These are phyloP conservation scores for Clavariopsis aquatica DNA, from an alignment of 495 filamentous ascomycete species.

Conservation along the genomic window DNA sequence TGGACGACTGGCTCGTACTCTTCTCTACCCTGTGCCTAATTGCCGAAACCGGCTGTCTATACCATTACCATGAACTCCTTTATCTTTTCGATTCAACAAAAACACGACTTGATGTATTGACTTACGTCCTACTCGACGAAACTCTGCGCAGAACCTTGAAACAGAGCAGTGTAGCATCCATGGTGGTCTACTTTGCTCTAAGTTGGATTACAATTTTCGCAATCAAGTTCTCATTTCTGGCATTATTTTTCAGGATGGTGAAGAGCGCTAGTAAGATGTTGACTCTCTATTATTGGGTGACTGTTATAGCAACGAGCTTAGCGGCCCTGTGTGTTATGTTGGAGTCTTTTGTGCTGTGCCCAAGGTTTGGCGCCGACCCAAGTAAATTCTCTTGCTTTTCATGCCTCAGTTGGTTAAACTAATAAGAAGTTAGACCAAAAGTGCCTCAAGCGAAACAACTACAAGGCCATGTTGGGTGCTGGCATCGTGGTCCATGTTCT, in stretches of 20 bases:
- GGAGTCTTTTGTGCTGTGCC: constrained; percentile 8
- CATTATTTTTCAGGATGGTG: constrained; percentile 14
- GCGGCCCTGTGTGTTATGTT: not conserved
- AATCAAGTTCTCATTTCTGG: constrained; percentile 13
- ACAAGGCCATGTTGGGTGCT: not conserved
- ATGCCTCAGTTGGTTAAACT: not conserved
- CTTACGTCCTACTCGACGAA: not conserved
- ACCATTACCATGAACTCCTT: not conserved
- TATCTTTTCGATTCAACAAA: constrained; percentile 4
- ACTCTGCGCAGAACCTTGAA: not conserved
- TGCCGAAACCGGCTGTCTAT: constrained; percentile 3
- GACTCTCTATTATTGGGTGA: constrained; percentile 8
- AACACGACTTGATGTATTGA: not conserved
- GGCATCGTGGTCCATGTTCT: constrained; percentile 3
- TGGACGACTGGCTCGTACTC: constrained; percentile 16
- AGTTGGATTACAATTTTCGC: constrained; percentile 8
- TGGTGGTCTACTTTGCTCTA: constrained; percentile 3
- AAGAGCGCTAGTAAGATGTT: not conserved
- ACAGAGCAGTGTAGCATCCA: not conserved
- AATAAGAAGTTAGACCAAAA: not conserved
- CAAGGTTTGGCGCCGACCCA: not conserved
- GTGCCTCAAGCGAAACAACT: constrained; percentile 1
- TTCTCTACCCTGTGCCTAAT: constrained; percentile 14
- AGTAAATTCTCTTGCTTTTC: not conserved
- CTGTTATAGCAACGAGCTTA: not conserved